Evolutionary conservation across 2,329 filamentous ascomycete species (phyloP).

Genomic region (Drechslerella dactyloides): DNA sequence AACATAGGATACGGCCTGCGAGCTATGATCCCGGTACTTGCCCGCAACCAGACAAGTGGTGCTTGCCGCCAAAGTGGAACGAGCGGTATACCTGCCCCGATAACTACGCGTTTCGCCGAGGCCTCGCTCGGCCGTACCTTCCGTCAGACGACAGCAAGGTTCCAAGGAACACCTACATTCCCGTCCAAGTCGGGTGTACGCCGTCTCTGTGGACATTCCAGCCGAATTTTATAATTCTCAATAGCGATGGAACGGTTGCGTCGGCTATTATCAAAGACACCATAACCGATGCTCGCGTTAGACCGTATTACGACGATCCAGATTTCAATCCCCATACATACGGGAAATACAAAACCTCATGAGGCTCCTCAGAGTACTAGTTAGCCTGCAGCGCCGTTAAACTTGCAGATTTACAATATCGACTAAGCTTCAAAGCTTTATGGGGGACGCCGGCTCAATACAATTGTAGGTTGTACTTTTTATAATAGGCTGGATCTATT

Average conservation of each 20-base stretch:
- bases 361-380: no score
- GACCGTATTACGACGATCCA: conserved; percentile 12
- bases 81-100: conserved; percentile 6
- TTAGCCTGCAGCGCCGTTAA: no score
- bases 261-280: not conserved
- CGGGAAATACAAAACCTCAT: not conserved
- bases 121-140: conserved; percentile 24
- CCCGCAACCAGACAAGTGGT: no score
- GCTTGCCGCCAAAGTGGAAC: no score
- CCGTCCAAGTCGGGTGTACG: conserved; percentile 27
- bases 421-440: no score
- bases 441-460: no score
- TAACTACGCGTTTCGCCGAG: conserved; percentile 18
- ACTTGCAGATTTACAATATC: no score
- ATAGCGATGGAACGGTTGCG: not conserved
- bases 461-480: no score
- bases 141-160: not conserved
- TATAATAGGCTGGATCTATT: no score
- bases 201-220: conserved; percentile 31
- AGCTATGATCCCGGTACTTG: no score
- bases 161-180: not conserved
- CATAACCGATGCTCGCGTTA: conserved; percentile 3
- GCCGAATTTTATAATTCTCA: conserved; percentile 21
- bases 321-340: not conserved
- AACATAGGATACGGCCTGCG: no score